Evolutionary conservation across 345 rosid species (phyloP).

Genomic region (Dovyalis caffra): DNA sequence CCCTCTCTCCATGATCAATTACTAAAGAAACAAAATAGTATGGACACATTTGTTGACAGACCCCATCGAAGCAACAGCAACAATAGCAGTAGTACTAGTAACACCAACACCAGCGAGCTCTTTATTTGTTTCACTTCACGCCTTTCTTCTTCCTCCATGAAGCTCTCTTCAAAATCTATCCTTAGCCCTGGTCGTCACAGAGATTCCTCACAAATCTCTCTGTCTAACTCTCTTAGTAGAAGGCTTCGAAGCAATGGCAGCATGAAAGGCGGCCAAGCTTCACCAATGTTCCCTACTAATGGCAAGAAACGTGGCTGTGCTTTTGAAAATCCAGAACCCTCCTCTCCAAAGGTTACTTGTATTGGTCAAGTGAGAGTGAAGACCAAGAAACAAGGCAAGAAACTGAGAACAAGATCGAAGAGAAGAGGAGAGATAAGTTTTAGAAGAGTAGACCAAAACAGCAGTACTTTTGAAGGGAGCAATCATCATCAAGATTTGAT

Average conservation of each 20-base stretch:
- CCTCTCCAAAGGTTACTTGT: constrained; percentile 95
- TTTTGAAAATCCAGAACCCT: constrained; percentile 80
- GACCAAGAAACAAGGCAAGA: constrained; percentile 88
- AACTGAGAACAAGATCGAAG: constrained; percentile 61
- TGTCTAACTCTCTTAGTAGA: constrained; percentile 77
- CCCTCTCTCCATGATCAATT: neutral
- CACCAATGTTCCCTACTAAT: constrained; percentile 75
- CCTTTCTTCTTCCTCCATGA: constrained; percentile 88
- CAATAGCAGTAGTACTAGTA: constrained; percentile 25
- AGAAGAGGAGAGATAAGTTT: constrained; percentile 69
- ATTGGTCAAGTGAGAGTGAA: constrained; percentile 98
- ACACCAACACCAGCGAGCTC: constrained; percentile 46
- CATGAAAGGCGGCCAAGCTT: constrained; percentile 70
- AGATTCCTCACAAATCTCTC: constrained; percentile 69
- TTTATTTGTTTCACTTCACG: constrained; percentile 88
- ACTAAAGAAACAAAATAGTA: neutral
- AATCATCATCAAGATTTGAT: constrained; percentile 15
- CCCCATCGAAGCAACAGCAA: constrained; percentile 66
- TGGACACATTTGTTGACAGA: constrained; percentile 61
- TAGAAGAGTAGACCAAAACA: constrained; percentile 45
- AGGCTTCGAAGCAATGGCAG: constrained; percentile 70
- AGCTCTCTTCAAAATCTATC: constrained; percentile 70
- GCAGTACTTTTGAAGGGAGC: neutral
- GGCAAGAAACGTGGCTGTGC: constrained; percentile 60
- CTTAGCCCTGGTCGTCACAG: constrained; percentile 67